These are phyloP conservation scores for Marvania coccoides DNA, from an alignment of 139 green algal genomes.

Conservation along the genomic window DNA sequence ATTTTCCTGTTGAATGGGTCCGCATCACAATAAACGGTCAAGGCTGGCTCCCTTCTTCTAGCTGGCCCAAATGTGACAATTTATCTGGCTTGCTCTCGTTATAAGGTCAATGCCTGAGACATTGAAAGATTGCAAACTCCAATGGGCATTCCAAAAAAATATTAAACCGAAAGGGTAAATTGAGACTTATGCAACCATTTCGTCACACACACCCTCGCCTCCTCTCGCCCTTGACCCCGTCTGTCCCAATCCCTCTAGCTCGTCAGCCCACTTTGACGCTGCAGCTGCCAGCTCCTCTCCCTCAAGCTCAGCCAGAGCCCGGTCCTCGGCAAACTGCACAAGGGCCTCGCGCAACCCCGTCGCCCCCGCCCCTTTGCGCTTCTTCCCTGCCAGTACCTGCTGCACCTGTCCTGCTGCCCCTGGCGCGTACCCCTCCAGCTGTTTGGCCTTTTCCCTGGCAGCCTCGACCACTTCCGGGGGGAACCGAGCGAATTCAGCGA, in stretches of 20 bases:
- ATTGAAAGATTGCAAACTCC: too few relatives aligned
- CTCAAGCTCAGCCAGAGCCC: neutral
- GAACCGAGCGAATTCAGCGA: conserved; percentile 87
- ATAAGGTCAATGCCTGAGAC: too few relatives aligned
- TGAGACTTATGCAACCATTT: too few relatives aligned
- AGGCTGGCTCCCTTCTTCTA: too few relatives aligned
- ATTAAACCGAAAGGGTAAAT: too few relatives aligned
- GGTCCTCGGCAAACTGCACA: neutral
- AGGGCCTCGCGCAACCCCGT: neutral
- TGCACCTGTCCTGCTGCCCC: neutral
- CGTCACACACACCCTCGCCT: too few relatives aligned
- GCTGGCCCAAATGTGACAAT: too few relatives aligned
- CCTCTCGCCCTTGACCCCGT: too few relatives aligned
- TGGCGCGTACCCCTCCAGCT: conserved; percentile 42
- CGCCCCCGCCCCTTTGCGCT: neutral
- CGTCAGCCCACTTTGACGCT: neutral
- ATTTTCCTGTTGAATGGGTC: too few relatives aligned
- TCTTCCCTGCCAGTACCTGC: neutral
- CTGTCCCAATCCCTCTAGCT: neutral
- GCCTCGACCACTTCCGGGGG: conserved; percentile 69
- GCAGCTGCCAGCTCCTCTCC: neutral
- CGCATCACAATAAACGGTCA: too few relatives aligned
- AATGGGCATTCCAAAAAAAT: too few relatives aligned
- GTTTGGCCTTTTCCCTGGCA: conserved; percentile 59
- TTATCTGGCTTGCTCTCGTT: too few relatives aligned